Percentiles rank a stretch among this genome's conserved stretches.
Conservation (phyloP, 176 grass and related monocot species). For the Pontederia crassipes region DNA sequence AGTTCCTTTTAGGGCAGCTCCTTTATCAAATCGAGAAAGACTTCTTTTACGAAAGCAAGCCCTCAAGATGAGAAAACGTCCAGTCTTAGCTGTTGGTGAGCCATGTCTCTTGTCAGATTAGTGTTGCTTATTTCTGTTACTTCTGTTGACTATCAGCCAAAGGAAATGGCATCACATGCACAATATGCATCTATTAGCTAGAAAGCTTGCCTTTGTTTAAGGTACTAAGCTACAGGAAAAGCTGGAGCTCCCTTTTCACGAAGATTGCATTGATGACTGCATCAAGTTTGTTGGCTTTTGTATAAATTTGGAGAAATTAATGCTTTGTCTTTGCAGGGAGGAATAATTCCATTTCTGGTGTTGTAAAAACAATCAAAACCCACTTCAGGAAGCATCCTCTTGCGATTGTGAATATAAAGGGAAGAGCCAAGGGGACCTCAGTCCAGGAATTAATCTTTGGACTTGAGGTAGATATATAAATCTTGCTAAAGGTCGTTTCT, state of each 20-base stretch:
- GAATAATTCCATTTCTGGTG: conserved; percentile 70
- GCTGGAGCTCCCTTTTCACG: no score
- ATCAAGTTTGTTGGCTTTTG: neutral
- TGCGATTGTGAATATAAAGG: conserved; percentile 90
- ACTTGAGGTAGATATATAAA: conserved; percentile 50
- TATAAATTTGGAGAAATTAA: neutral
- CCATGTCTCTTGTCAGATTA: conserved; percentile 6
- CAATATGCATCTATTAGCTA: no score
- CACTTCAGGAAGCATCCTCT: conserved; percentile 89
- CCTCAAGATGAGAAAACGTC: conserved; percentile 65
- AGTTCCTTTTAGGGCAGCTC: conserved; percentile 32
- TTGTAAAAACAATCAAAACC: conserved; percentile 80
- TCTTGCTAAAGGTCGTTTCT: neutral
- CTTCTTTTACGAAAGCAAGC: conserved; percentile 87
- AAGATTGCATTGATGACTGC: neutral
- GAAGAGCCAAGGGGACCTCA: conserved; percentile 65
- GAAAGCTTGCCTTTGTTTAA: no score
- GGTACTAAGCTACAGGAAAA: no score
- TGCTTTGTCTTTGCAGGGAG: conserved; percentile 36
- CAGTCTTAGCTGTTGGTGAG: conserved; percentile 75
- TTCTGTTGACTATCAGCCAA: no score
- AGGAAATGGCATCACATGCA: no score
- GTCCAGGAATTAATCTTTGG: conserved; percentile 65
- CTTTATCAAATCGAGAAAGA: conserved; percentile 87
- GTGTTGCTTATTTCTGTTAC: no score